A percentile compares a stretch with the other conserved stretches of the same genome.
phyloP scores from a whole-genome alignment of 106 monocot genomes.

The Apostasia ramifera region DNA sequence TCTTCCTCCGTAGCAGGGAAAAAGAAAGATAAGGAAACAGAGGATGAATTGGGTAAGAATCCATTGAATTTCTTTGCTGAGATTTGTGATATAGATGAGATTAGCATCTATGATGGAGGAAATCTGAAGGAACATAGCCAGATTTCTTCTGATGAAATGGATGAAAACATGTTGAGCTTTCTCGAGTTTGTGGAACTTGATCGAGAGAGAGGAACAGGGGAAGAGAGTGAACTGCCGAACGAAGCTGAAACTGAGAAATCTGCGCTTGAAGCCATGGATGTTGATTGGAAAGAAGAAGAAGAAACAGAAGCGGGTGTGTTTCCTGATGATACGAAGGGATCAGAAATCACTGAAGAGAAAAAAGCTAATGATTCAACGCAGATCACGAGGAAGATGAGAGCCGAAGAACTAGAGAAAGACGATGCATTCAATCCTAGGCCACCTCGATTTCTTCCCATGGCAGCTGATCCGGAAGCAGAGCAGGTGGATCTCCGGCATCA shows the following conservation, averaged over 20 bases:
- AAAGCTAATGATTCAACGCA: not conserved
- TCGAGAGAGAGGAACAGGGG: conserved; percentile 1
- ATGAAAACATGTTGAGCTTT: conserved; percentile 17
- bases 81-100: conserved; percentile 15
- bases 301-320: not conserved
- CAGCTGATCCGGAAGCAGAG: conserved; percentile 63
- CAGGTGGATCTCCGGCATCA: conserved; percentile 73
- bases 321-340: not conserved
- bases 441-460: conserved; percentile 43
- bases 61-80: conserved; percentile 40
- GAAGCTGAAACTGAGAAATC: not conserved
- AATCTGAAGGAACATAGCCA: conserved; percentile 18
- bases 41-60: not conserved
- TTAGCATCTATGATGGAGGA: conserved; percentile 11
- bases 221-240: not conserved
- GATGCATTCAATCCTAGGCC: conserved; percentile 51
- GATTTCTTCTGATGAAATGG: conserved; percentile 15
- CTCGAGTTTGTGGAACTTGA: conserved; percentile 29
- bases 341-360: conserved; percentile 1
- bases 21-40: not conserved
- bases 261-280: not conserved
- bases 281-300: conserved; percentile 11
- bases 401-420: conserved; percentile 14
- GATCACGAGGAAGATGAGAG: conserved; percentile 9
- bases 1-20: conserved; percentile 15